phyloP scores from a whole-genome alignment of 2,329 filamentous ascomycete species.

The Monosporascus sp. region DNA sequence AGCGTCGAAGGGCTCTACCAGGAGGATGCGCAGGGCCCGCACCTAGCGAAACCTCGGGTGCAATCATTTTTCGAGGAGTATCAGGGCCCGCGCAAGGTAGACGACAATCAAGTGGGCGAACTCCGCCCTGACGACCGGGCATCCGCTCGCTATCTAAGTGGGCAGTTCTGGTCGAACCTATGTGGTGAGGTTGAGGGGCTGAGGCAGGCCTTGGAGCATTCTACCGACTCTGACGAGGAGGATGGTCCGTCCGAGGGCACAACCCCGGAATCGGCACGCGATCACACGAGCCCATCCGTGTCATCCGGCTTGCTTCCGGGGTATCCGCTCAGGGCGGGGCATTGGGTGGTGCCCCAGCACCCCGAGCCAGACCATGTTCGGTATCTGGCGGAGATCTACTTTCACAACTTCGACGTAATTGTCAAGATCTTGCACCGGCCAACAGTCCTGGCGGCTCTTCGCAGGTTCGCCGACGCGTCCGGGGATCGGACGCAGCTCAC shows the following conservation, averaged over 20 bases:
- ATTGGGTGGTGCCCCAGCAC: constrained; percentile 19
- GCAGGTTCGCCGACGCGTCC: constrained; percentile 27
- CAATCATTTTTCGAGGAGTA: neutral
- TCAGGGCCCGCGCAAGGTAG: neutral
- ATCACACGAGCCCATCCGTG: constrained; percentile 2
- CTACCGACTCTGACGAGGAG: constrained; percentile 32
- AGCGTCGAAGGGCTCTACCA: constrained; percentile 23
- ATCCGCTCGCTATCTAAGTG: constrained; percentile 33
- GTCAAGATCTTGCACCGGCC: constrained; percentile 41
- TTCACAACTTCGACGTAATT: constrained; percentile 36
- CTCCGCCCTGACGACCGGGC: constrained; percentile 9
- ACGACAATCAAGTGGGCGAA: neutral
- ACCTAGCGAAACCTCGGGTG: neutral
- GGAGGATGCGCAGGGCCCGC: neutral
- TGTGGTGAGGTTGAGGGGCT: constrained; percentile 40
- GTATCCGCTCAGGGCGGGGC: constrained; percentile 11
- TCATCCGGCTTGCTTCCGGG: constrained; percentile 20
- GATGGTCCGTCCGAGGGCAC: constrained; percentile 21
- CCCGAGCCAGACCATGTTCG: constrained; percentile 32
- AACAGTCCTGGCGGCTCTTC: constrained; percentile 27
- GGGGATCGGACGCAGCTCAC: constrained; percentile 10
- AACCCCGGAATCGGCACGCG: constrained; percentile 13
- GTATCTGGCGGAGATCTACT: constrained; percentile 30
- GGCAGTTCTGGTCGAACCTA: constrained; percentile 39
- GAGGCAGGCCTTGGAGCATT: constrained; percentile 36